Conservation (phyloP, 257 asterid genomes). For the Rehmannia glutinosa region DNA sequence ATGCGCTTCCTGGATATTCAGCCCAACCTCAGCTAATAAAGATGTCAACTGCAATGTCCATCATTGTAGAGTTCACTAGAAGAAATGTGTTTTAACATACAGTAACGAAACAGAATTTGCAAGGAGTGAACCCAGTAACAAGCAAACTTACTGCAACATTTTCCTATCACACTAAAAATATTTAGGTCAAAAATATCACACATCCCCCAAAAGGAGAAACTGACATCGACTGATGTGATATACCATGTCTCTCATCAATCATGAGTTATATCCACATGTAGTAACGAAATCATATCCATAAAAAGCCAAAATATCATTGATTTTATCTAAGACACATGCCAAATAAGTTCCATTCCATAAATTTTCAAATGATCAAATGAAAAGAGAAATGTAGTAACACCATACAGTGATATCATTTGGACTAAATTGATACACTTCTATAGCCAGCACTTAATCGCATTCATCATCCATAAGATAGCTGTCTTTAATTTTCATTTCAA, state of each 20-base stretch:
- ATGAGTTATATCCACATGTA: background rate
- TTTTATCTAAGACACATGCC: background rate
- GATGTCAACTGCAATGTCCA: constrained; percentile 78
- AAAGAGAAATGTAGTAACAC: background rate
- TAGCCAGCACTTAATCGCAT: background rate
- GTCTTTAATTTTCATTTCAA: background rate
- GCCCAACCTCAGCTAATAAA: constrained; percentile 86
- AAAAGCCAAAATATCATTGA: background rate
- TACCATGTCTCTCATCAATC: no score
- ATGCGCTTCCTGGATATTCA: constrained; percentile 97
- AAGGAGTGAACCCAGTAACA: background rate
- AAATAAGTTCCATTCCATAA: background rate
- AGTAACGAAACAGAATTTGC: constrained; percentile 7
- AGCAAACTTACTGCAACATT: constrained; percentile 3
- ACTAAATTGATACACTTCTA: background rate
- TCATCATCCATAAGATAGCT: background rate
- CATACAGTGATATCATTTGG: no score
- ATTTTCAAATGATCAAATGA: background rate
- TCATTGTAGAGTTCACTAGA: constrained; percentile 24
- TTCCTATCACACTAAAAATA: no score
- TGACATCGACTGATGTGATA: no score
- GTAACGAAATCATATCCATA: background rate
- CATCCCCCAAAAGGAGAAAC: no score
- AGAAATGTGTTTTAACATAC: background rate
- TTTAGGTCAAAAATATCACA: no score